Base-by-base conservation (phyloP, 768 basidiomycete species). In the Tephrocybe rancida region DNA sequence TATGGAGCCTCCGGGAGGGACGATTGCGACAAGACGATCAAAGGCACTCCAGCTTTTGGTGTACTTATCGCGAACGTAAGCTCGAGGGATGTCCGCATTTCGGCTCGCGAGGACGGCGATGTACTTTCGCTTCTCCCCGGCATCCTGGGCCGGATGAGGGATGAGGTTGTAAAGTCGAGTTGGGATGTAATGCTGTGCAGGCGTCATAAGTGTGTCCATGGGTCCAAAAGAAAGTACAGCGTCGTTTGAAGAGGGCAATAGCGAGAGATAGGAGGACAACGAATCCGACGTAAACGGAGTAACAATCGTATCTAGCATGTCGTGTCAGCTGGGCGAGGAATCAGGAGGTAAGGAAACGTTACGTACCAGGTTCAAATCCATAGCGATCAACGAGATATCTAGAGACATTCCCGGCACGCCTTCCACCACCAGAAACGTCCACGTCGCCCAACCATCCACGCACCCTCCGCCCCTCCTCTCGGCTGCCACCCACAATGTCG, bases 41-140 rank as follows among this genome's bases (percentile, higher is more conserved):
- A 95, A 93, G 1, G 91, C 91, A 64, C 89, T 91, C 92, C 92
- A 94, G 58, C 88, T 91, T 70, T 94, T 94, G 22, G 90, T 92
- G 65, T 94, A 94, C 88, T 92, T 89, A 60, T 93, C 91, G 52
- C 91, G 83, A 42, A 92, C 92, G 18, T 92, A 77, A 1, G 90
- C 88, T 45, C 91, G 83, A 10, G 92, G 88, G 22, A 91, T 86
- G 64, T 92, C 91, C 14, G 89, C 90, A 66, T 93, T 93, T 67
- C 90, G 87, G 79, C 85, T 89, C 13, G 82, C 80, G 16, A 93
- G 66, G 62, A 85, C 82, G 24, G 86, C 81, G 52, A 93, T 78
- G 60, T 90, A 93, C 61, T 86, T 81, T 56, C 84, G 79, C 62
- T 87, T 87, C 66, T 92, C 91, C 39, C 75, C 78, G 1, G 82